These are phyloP conservation scores for Abrus precatorius DNA, from an alignment of 306 rosid species.

Conservation along the genomic window DNA sequence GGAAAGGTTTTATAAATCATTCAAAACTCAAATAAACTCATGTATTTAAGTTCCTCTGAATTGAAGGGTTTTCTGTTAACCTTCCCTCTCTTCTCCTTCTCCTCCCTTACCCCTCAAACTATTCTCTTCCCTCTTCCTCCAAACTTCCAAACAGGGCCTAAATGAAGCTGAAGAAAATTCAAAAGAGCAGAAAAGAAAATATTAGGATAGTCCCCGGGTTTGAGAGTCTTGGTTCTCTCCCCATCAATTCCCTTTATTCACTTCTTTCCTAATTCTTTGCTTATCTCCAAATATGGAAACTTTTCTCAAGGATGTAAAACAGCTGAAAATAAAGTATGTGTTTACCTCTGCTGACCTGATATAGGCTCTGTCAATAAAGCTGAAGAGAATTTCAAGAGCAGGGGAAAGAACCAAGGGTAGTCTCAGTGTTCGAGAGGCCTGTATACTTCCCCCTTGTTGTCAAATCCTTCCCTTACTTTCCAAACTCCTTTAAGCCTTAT, in stretches of 20 bases:
- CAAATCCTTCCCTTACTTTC: slow-evolving; percentile 1
- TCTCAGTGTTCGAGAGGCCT: not conserved
- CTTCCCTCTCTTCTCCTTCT: no score
- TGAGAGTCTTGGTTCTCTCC: not conserved
- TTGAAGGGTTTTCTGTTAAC: no score
- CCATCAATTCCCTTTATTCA: not conserved
- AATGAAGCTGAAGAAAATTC: not conserved
- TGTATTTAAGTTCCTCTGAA: no score
- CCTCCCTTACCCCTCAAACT: no score
- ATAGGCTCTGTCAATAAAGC: not conserved
- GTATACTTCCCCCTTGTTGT: not conserved
- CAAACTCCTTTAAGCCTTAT: not conserved
- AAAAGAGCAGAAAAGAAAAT: not conserved
- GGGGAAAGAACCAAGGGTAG: not conserved
- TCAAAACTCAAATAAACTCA: no score
- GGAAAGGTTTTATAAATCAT: no score
- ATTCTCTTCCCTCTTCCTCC: no score
- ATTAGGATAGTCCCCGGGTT: not conserved
- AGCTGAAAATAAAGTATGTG: not conserved
- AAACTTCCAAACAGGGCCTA: no score
- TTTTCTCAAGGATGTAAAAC: not conserved
- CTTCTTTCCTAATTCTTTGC: not conserved
- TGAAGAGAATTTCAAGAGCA: not conserved
- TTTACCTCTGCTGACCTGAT: not conserved
- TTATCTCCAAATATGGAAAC: not conserved